A percentile compares a stretch with the other conserved stretches of the same genome.
These are phyloP conservation scores for Plasmodium relictum DNA, from an alignment of 169 alveolate genomes.

Conservation along the genomic window DNA sequence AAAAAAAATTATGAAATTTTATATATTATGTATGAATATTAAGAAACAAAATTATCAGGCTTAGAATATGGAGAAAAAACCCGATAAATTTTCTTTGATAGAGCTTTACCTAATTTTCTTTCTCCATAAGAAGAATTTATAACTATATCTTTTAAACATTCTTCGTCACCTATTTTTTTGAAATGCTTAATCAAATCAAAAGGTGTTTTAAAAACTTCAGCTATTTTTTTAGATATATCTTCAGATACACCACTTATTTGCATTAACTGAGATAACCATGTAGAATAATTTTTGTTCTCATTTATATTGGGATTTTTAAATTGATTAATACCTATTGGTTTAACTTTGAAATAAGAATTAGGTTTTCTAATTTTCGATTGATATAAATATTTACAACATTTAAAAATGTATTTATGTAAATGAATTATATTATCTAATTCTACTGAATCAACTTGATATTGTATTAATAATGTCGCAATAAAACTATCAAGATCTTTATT, in stretches of 20 bases:
- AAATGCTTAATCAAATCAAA: slow-evolving; percentile 61
- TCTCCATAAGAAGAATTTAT: slow-evolving; percentile 69
- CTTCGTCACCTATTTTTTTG: slow-evolving; percentile 68
- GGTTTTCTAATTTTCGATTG: slow-evolving; percentile 52
- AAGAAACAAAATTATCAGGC: slow-evolving; percentile 48
- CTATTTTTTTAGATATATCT: slow-evolving; percentile 46
- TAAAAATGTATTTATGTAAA: slow-evolving; percentile 44
- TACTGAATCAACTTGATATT: slow-evolving; percentile 35
- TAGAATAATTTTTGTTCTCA: slow-evolving; percentile 17
- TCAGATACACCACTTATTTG: slow-evolving; percentile 72
- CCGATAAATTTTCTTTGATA: slow-evolving; percentile 55
- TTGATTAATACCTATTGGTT: slow-evolving; percentile 40
- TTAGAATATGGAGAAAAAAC: slow-evolving; percentile 56
- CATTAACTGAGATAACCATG: slow-evolving; percentile 71
- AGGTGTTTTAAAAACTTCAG: slow-evolving; percentile 45
- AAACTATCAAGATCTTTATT: slow-evolving; percentile 35
- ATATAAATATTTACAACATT: slow-evolving; percentile 52
- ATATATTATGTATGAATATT: neutral
- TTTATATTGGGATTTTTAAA: slow-evolving; percentile 1
- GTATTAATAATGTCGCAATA: slow-evolving; percentile 33
- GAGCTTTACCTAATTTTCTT: slow-evolving; percentile 57
- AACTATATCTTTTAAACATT: slow-evolving; percentile 52
- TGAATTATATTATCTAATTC: slow-evolving; percentile 39
- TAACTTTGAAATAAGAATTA: slow-evolving; percentile 56
- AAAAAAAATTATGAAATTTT: neutral